phyloP scores from a whole-genome alignment of 768 basidiomycete species.

The Favolaschia claudopus region DNA sequence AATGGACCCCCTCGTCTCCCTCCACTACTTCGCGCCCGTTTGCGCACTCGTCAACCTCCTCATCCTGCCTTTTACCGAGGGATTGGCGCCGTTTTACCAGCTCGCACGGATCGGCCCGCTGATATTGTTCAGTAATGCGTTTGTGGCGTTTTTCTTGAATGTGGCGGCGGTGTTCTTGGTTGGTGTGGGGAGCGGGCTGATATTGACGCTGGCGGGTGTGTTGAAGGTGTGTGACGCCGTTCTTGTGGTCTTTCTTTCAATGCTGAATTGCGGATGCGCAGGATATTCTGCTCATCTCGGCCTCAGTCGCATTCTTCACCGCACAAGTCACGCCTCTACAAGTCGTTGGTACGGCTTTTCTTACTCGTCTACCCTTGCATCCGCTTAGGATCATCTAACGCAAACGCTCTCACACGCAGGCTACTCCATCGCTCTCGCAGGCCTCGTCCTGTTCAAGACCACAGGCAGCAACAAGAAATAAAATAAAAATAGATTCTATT shows the following conservation, averaged over 20 bases:
- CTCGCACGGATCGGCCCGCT: constrained; percentile 69
- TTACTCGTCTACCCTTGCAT: not conserved
- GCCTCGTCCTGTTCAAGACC: too few species aligned
- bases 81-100: constrained; percentile 84
- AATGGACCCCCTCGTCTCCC: constrained; percentile 95
- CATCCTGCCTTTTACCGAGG: constrained; percentile 92
- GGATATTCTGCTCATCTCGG: constrained; percentile 94
- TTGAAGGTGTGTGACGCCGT: constrained; percentile 68
- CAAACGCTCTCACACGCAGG: constrained; percentile 49
- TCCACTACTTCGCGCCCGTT: constrained; percentile 94
- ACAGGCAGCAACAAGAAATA: too few species aligned
- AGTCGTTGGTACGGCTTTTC: constrained; percentile 65
- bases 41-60: constrained; percentile 90
- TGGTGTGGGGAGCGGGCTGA: constrained; percentile 84
- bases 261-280: constrained; percentile 36
- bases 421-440: constrained; percentile 87
- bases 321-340: constrained; percentile 81
- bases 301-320: constrained; percentile 87
- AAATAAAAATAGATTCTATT: too few species aligned
- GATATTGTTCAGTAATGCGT: constrained; percentile 84
- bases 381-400: not conserved
- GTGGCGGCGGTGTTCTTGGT: constrained; percentile 95
- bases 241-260: not conserved
- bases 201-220: constrained; percentile 94
- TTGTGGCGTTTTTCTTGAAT: constrained; percentile 88